Evolutionary conservation across 306 rosid species (phyloP).

Genomic region (Begonia loranthoides): DNA sequence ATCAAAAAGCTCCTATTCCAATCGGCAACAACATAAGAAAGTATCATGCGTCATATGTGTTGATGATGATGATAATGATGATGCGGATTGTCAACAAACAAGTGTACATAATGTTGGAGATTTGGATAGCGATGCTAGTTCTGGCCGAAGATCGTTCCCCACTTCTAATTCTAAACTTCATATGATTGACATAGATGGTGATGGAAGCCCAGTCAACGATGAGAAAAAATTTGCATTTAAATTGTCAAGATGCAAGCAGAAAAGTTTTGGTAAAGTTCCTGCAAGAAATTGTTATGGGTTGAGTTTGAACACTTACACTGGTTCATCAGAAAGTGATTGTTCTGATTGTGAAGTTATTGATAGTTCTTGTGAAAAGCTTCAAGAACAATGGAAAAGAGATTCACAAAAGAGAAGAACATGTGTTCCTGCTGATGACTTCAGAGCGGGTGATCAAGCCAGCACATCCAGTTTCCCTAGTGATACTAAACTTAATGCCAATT

Average conservation of each 20-base stretch:
- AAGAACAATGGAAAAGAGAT: conserved; percentile 68
- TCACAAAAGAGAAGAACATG: conserved; percentile 38
- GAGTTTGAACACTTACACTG: conserved; percentile 15
- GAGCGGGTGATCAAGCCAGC: conserved; percentile 30
- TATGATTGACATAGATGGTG: conserved; percentile 24
- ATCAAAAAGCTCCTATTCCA: conserved; percentile 16
- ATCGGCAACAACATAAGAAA: conserved; percentile 23
- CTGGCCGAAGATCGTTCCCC: conserved; percentile 34
- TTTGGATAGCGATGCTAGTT: conserved; percentile 69
- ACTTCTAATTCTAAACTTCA: conserved; percentile 12
- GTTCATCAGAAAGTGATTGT: conserved; percentile 51
- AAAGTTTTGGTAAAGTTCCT: conserved; percentile 19
- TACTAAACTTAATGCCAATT: conserved; percentile 16
- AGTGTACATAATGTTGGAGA: conserved; percentile 41
- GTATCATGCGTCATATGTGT: conserved; percentile 35
- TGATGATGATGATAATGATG: conserved; percentile 19
- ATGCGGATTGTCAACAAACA: conserved; percentile 11
- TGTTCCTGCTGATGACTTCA: conserved; percentile 17
- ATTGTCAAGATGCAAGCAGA: conserved; percentile 23
- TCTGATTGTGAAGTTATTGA: conserved; percentile 75
- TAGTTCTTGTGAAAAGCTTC: conserved; percentile 24
- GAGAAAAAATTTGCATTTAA: conserved; percentile 26
- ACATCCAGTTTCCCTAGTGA: conserved; percentile 40
- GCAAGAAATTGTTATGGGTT: conserved; percentile 40
- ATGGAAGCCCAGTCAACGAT: conserved; percentile 20